Conservation (phyloP, 2,329 filamentous ascomycete genomes). For the Sporothrix pallida region DNA sequence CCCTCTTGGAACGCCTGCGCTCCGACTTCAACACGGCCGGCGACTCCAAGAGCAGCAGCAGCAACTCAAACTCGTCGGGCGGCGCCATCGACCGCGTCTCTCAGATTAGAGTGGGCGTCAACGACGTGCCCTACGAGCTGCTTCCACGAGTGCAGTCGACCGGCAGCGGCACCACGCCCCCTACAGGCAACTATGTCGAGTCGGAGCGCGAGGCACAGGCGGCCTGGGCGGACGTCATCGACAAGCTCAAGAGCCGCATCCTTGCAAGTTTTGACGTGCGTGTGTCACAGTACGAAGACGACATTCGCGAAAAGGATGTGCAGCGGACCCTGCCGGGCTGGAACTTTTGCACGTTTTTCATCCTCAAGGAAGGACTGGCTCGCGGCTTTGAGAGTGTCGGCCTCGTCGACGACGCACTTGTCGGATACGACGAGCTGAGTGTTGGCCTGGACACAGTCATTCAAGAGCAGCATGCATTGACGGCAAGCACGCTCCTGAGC, state of each 20-base stretch:
- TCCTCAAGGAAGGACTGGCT: slow-evolving; percentile 92
- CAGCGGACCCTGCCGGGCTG: slow-evolving; percentile 88
- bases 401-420: slow-evolving; percentile 90
- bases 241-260: slow-evolving; percentile 86
- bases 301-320: slow-evolving; percentile 91
- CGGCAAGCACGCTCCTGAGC: slow-evolving; percentile 70
- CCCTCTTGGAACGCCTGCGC: slow-evolving; percentile 85
- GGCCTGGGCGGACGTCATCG: slow-evolving; percentile 82
- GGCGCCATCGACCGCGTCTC: slow-evolving; percentile 76
- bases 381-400: slow-evolving; percentile 96
- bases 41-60: slow-evolving; percentile 64
- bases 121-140: slow-evolving; percentile 69
- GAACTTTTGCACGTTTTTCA: slow-evolving; percentile 99
- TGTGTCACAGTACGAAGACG: slow-evolving; percentile 94
- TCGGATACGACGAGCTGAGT: slow-evolving; percentile 92
- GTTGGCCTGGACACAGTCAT: slow-evolving; percentile 84
- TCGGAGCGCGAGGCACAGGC: slow-evolving; percentile 77
- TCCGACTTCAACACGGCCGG: slow-evolving; percentile 79
- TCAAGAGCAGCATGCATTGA: slow-evolving; percentile 63
- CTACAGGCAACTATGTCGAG: slow-evolving; percentile 63
- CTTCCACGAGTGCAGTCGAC: slow-evolving; percentile 53
- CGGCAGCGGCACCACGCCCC: slow-evolving; percentile 63
- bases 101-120: slow-evolving; percentile 80
- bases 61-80: slow-evolving; percentile 70
- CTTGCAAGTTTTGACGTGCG: slow-evolving; percentile 87